Base-by-base conservation (phyloP, 148 eudicot genomes). In the Hydrangea macrophylla region DNA sequence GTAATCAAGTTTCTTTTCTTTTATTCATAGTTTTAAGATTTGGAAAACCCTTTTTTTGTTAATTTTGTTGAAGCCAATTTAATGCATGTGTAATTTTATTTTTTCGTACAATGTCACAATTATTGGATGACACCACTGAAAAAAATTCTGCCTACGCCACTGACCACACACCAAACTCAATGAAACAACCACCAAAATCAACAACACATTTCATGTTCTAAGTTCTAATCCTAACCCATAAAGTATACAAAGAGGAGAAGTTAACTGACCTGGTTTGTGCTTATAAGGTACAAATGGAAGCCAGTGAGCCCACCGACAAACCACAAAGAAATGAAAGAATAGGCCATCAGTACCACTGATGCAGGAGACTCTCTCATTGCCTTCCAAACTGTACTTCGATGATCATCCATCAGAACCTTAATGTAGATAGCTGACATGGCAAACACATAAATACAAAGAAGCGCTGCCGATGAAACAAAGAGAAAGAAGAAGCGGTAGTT, bases 241-340 rank as follows among this genome's bases (percentile, higher is more conserved):
- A 8, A 58, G 51, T 12, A 26, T 40, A 50, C 9, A 18, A 23
- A 64, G n/a, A 11, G 44, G 37, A 65, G 17, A 33, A 67, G 62
- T 63, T 58, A 64, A 69, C 92, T 70, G 73, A 92, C 98, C 98
- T 94, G 98, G 73, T 94, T 94, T 62, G 90, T 80, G 85, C 96
- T 76, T 32, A 94, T 88, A 35, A 94, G 92, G 76, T 90, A 94
- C 73, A 84, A 76, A 83, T 94, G 98, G 67, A 94, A 94, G 70
- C 95, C 95, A 63, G 97, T 94, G 75, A 94, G 96, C 50, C 98
- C 98, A 62, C 98, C 98, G 28, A 94, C 98, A 76, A 94, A 94
- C 97, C 96, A 89, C 39, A 94, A 68, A 54, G 90, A 74, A 68
- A 94, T 75, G 50, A 94, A 94, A 77, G 90, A 85, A 72, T 85